These are phyloP conservation scores for Cadophora luteo-olivacea DNA, from an alignment of 2,329 filamentous ascomycete genomes.

Conservation along the genomic window DNA sequence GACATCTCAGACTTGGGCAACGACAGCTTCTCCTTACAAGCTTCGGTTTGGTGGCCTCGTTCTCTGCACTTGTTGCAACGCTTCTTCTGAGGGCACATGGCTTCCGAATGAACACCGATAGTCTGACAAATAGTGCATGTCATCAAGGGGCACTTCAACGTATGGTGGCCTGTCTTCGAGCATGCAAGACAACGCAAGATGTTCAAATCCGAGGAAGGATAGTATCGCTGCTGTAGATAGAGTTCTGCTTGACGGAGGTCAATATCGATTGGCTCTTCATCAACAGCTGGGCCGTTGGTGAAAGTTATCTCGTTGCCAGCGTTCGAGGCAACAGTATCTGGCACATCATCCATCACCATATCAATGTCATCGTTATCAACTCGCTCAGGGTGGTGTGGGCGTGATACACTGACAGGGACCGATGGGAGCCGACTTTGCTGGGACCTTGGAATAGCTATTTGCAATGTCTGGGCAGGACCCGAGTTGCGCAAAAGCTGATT, in stretches of 20 bases:
- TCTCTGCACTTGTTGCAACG: constrained; percentile 67
- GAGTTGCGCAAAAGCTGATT: neutral
- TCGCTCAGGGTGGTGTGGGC: neutral
- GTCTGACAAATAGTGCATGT: constrained; percentile 57
- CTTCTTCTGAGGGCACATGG: constrained; percentile 56
- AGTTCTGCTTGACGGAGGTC: constrained; percentile 21
- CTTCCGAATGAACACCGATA: constrained; percentile 52
- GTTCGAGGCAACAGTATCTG: neutral
- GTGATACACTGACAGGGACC: too few species aligned
- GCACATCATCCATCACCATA: constrained; percentile 8
- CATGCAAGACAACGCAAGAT: constrained; percentile 57
- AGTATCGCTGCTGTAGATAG: constrained; percentile 53
- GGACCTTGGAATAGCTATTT: too few species aligned
- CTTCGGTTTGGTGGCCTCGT: constrained; percentile 59
- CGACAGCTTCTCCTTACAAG: constrained; percentile 63
- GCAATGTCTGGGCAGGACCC: too few species aligned
- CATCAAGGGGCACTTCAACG: constrained; percentile 52
- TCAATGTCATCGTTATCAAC: neutral
- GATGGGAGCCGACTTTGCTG: too few species aligned
- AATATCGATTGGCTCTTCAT: neutral
- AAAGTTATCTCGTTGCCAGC: neutral
- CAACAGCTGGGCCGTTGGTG: neutral
- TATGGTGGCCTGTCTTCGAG: constrained; percentile 54
- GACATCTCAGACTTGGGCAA: constrained; percentile 59
- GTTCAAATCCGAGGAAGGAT: constrained; percentile 47